Percentiles rank a stretch among this genome's conserved stretches.
phyloP scores from a whole-genome alignment of 169 alveolate genomes.

The Sarcocystis neurona region DNA sequence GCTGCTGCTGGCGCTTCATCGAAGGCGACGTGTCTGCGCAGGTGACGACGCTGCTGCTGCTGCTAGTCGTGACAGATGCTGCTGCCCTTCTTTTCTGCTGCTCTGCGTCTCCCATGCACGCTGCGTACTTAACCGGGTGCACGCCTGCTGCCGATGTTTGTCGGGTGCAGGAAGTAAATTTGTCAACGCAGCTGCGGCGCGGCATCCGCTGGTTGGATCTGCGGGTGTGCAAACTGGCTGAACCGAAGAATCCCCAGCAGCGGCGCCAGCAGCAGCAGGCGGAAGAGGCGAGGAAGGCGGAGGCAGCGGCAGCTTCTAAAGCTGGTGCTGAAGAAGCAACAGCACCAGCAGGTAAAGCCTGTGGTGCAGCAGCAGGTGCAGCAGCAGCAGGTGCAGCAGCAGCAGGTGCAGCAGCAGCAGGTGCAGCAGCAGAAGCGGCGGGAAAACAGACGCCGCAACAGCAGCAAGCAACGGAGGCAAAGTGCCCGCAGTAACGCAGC shows the following conservation, averaged over 20 bases:
- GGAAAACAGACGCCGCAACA: no score
- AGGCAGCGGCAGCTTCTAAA: no score
- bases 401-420: conserved; percentile 17
- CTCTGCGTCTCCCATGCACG: no score
- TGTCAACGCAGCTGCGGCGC: conserved; percentile 53
- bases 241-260: background rate
- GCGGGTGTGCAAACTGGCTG: conserved; percentile 43
- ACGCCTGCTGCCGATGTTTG: no score
- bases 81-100: background rate
- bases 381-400: conserved; percentile 18
- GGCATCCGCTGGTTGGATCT: conserved; percentile 59
- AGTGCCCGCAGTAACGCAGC: no score
- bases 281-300: background rate
- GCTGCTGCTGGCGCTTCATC: no score
- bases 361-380: background rate
- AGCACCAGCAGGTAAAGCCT: background rate
- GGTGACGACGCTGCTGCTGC: no score
- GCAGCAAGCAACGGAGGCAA: no score
- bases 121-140: no score
- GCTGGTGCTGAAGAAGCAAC: no score
- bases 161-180: conserved; percentile 44
- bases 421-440: conserved; percentile 1
- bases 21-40: no score
- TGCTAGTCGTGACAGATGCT: no score
- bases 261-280: background rate